Conservation (phyloP, 306 rosid genomes). For the Prunus campanulata region DNA sequence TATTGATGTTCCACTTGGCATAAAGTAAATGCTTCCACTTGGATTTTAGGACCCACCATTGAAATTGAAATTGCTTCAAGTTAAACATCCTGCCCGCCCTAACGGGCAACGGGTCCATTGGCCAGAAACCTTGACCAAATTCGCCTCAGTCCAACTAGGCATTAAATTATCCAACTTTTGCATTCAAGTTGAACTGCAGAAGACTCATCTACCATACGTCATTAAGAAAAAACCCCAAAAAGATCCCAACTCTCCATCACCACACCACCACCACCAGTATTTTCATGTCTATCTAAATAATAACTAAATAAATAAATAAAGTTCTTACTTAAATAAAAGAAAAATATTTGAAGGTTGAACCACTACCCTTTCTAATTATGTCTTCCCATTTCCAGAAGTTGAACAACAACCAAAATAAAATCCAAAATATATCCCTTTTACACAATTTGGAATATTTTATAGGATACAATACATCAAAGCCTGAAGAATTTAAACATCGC, state of each 20-base stretch:
- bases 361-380: background rate
- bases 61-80: background rate
- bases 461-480: too few species aligned
- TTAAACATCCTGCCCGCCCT: background rate
- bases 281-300: background rate
- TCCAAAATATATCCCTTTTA: background rate
- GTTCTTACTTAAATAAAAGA: background rate
- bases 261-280: background rate
- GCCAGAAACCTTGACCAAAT: background rate
- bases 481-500: too few species aligned
- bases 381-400: background rate
- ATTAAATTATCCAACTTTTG: slow-evolving; percentile 18
- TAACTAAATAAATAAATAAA: too few species aligned
- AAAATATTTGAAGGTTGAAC: background rate
- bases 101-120: too few species aligned
- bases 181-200: background rate
- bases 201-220: background rate
- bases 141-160: background rate
- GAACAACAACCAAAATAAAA: background rate
- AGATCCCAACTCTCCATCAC: background rate
- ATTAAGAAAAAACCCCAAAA: background rate
- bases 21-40: background rate
- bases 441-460: background rate
- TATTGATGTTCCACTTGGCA: background rate
- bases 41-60: background rate